Evolutionary conservation across 306 rosid genomes (phyloP).

Genomic region (Gastrolobium bilobum): DNA sequence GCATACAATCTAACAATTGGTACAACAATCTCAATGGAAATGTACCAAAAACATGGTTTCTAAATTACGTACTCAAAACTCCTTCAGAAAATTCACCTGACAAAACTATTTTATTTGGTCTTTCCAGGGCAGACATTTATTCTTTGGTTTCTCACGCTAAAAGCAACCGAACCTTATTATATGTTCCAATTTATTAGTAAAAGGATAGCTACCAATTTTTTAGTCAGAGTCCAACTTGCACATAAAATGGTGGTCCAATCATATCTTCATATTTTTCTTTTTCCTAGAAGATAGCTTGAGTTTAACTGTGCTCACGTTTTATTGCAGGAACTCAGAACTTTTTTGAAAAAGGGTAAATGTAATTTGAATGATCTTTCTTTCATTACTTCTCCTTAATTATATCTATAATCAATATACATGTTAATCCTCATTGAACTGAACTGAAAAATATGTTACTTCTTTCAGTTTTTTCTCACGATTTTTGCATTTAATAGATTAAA

Average conservation of each 20-base stretch:
- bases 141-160: background rate
- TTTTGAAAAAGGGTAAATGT: too few relatives aligned
- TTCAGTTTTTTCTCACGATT: too few relatives aligned
- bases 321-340: too few relatives aligned
- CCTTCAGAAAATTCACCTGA: background rate
- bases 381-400: too few relatives aligned
- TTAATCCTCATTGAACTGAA: too few relatives aligned
- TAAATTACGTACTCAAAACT: conserved; percentile 37
- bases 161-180: background rate
- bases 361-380: too few relatives aligned
- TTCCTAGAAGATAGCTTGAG: background rate
- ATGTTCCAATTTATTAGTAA: background rate
- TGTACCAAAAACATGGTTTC: background rate
- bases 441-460: too few relatives aligned
- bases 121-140: conserved; percentile 28
- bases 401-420: too few relatives aligned
- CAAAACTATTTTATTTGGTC: background rate
- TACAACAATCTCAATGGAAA: too few relatives aligned
- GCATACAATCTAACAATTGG: too few relatives aligned
- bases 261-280: background rate
- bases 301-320: background rate
- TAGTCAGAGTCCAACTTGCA: background rate
- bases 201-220: background rate
- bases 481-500: too few relatives aligned
- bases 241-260: background rate